Evolutionary conservation across 2,329 filamentous ascomycete genomes (phyloP), one percentile per base, ranked within the genome.

Genomic region (Rhynchosporium secalis): DNA sequence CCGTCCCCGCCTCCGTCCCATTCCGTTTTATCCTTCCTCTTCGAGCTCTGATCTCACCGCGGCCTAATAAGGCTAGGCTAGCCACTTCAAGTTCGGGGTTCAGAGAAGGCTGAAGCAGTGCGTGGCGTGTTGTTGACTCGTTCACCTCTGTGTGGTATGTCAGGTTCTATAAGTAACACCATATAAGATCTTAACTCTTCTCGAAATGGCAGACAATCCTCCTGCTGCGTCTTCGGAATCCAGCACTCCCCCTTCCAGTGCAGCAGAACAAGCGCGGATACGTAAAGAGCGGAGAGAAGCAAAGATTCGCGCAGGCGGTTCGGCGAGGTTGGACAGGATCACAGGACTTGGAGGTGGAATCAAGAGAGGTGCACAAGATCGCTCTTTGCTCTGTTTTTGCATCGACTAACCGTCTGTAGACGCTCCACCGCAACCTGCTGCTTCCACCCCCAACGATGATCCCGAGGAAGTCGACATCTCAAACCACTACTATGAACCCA

Each of bases 391-490:
- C n/a, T 3, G 28, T 61, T 10, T n/a, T 5, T 62, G 31, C 26
- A 26, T n/a, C n/a, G n/a, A 56, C 28, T 62, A 15, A 58, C 47
- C 49, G 31, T 66, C 67, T 54, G 64, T 72, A 73, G 71, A 74
- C 56, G 68, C 75, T 31, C 68, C 75, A 31, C 75, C 78, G 64
- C 73, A 71, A 58, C 69, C 76, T 31, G 63, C 76, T 45, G 62
- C 75, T 54, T 70, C 75, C 10, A 58, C 40, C 36, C 56, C 56
- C 38, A 43, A n/a, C 70, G 85, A 81, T 61, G 88, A 91, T 70
- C 90, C 90, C 5, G 89, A 87, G 4, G 90, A 92, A 75, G 83
- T 91, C 66, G 90, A 93, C 74, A 92, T 94, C 68, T 90, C 88
- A 15, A 66, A 88, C 66, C 88, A 90, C 76, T 87, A 82, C 75